A percentile compares a stretch with the other conserved stretches of the same genome.
Evolutionary conservation across 805 yeast species (phyloP).

Genomic region (Cephaloascus albidus): DNA sequence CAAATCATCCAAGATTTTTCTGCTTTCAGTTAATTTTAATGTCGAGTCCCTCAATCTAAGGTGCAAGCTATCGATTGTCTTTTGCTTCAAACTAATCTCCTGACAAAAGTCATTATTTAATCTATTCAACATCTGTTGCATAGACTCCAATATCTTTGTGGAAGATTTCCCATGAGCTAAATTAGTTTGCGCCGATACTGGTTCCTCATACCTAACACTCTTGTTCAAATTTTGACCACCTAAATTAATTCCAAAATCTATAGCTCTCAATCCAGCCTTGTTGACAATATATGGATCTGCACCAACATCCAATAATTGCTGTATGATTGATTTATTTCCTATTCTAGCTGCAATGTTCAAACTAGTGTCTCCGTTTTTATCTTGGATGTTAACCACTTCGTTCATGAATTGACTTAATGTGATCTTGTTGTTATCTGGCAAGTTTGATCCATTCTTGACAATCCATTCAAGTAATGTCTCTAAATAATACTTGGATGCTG

Average conservation of each 20-base stretch:
- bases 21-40: conserved; percentile 33
- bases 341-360: conserved; percentile 86
- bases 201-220: no score
- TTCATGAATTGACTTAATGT: conserved; percentile 51
- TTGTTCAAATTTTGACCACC: conserved; percentile 1
- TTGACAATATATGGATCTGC: conserved; percentile 77
- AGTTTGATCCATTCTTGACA: conserved; percentile 40
- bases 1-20: conserved; percentile 43
- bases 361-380: conserved; percentile 91
- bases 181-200: conserved; percentile 1
- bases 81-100: conserved; percentile 46
- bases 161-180: conserved; percentile 9
- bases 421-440: conserved; percentile 32
- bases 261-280: conserved; percentile 78
- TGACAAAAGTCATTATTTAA: conserved; percentile 51
- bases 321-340: conserved; percentile 73
- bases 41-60: conserved; percentile 51
- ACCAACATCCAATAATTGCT: conserved; percentile 76
- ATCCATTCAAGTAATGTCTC: conserved; percentile 73
- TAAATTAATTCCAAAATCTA: conserved; percentile 71
- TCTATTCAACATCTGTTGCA: conserved; percentile 38
- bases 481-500: conserved; percentile 65
- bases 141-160: conserved; percentile 37
- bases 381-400: conserved; percentile 79
- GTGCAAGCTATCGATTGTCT: conserved; percentile 42